These are phyloP conservation scores for Fusarium coicis DNA, from an alignment of 2,329 filamentous ascomycete species.

Conservation along the genomic window DNA sequence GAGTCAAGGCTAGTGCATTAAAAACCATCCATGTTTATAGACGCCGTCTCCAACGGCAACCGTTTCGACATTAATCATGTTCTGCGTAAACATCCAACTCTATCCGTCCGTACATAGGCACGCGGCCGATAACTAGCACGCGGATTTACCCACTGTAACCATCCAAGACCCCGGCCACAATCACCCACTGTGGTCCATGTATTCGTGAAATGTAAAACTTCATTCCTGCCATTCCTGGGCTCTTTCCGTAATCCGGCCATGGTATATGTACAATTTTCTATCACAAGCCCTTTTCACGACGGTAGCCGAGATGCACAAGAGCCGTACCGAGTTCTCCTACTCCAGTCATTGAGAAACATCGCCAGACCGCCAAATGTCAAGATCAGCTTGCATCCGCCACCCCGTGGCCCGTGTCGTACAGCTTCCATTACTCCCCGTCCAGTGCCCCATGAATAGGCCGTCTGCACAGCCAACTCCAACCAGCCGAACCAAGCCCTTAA, in stretches of 20 bases:
- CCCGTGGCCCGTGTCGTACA: conserved; percentile 29
- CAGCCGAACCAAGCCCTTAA: conserved; percentile 50
- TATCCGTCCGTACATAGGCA: background rate
- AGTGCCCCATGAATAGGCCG: conserved; percentile 38
- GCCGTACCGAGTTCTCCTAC: conserved; percentile 24
- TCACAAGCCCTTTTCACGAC: conserved; percentile 43
- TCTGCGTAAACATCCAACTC: conserved; percentile 3
- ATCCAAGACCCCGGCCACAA: background rate
- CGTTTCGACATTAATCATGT: conserved; percentile 4
- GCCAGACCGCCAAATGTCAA: conserved; percentile 33
- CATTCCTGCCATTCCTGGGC: conserved; percentile 44
- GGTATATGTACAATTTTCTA: conserved; percentile 56
- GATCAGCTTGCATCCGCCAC: conserved; percentile 42
- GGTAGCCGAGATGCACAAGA: conserved; percentile 37
- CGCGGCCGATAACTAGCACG: background rate
- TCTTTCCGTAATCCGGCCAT: conserved; percentile 51
- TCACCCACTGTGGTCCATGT: conserved; percentile 1
- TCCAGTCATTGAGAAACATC: conserved; percentile 33
- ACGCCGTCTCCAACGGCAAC: conserved; percentile 38
- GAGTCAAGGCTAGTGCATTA: background rate
- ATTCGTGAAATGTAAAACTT: conserved; percentile 41
- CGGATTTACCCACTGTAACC: background rate
- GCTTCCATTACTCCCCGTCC: conserved; percentile 43
- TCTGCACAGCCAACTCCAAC: conserved; percentile 51
- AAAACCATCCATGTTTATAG: conserved; percentile 14